Percentiles rank a stretch among this genome's conserved stretches.
Conservation (phyloP, 1,284 basidiomycete genomes). For the Crepidotus sp. region DNA sequence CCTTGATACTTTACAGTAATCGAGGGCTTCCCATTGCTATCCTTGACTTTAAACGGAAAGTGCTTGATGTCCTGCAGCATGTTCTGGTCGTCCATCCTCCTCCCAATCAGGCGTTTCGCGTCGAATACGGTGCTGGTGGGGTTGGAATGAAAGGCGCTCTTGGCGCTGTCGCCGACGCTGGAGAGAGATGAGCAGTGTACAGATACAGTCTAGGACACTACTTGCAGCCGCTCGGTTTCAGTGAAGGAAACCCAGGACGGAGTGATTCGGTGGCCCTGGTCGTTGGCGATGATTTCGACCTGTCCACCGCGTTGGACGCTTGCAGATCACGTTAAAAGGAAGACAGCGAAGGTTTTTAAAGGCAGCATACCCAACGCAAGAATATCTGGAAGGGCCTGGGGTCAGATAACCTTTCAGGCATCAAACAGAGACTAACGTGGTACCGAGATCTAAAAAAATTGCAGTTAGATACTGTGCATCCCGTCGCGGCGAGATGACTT, state of each 20-base stretch:
- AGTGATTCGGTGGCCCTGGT: conserved; percentile 95
- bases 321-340: conserved; percentile 1
- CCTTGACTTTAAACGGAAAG: conserved; percentile 77
- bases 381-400: conserved; percentile 25
- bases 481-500: conserved; percentile 23
- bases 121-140: conserved; percentile 95
- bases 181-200: neutral
- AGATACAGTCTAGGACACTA: conserved; percentile 9
- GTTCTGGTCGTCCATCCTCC: conserved; percentile 72
- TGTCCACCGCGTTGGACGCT: conserved; percentile 89
- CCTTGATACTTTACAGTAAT: conserved; percentile 84
- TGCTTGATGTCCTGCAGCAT: conserved; percentile 78
- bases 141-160: conserved; percentile 79
- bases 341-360: neutral
- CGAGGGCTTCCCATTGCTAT: conserved; percentile 79
- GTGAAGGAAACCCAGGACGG: conserved; percentile 91
- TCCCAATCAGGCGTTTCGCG: conserved; percentile 93
- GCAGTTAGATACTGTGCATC: conserved; percentile 16
- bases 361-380: conserved; percentile 59
- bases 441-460: conserved; percentile 57
- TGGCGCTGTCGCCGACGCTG: conserved; percentile 72
- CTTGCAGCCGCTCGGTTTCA: conserved; percentile 83
- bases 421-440: conserved; percentile 40
- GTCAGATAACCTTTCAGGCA: neutral
- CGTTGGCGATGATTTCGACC: conserved; percentile 95